Evolutionary conservation across 345 rosid genomes (phyloP), one percentile per base, ranked within the genome.

Genomic region (Bruguiera gymnorhiza): DNA sequence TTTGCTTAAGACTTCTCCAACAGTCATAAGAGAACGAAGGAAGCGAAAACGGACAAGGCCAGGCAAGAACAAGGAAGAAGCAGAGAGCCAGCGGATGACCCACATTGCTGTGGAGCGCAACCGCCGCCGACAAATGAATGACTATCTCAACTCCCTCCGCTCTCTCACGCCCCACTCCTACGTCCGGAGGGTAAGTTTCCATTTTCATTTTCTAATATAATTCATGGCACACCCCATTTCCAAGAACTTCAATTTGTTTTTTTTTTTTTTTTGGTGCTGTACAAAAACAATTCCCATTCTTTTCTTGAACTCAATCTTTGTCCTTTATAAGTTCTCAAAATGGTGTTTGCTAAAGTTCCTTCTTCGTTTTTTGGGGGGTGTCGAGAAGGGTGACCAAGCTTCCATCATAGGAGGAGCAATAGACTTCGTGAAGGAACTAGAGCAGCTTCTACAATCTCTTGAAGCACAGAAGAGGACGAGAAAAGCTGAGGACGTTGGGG

Each of bases 121-220:
- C 86, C 93, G 93, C 39, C 82, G 96, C 63, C 91, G 89, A 18
- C 93, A 85, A 80, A 90, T 90, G 93, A 90, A 86, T 76, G 85
- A 85, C 73, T 86, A 88, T 72, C 96, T 88, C 57, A 85, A 70
- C 59, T 78, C 89, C 62, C 87, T 90, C 51, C 96, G 96, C 16
- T 73, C 86, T 29, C 80, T 90, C 62, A 88, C 88, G 82, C 91
- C 93, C 43, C 72, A 88, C 53, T 81, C 86, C 37, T 86, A 83
- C 82, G 65, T 85, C 67, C 88, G 82, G 71, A 84, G 90, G 75
- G 96, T 90, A 86, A 75, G 19, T 3, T 13, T 13, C 50, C 37
- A 30, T 11, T 51, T 23, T 43, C 27, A 18, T 15, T 18, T 63
- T 27, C 5, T 66, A 23, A 55, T 34, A 34, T 34, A 34, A 34